Base-by-base conservation (phyloP, 192 early-diverging fungal genomes). In the Coemansia sp. region DNA sequence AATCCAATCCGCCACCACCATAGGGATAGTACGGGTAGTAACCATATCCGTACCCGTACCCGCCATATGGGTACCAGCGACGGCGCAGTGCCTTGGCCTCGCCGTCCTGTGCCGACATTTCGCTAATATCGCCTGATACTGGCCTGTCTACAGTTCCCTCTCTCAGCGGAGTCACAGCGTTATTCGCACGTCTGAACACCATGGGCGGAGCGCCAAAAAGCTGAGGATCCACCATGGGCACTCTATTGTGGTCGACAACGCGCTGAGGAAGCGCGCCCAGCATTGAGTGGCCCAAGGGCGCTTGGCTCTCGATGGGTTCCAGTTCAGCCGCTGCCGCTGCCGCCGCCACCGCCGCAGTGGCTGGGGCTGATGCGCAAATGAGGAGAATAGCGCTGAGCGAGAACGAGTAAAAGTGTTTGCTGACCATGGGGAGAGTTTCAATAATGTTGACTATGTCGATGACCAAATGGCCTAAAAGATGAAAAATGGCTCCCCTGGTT, bases 1-100 rank as follows among this genome's bases (percentile, higher is more conserved):
- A 49, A 17, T 37, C 40, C 22, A 51, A 20, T 7, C 53, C 65
- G n/a, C 25, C 32, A 4, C 47, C 47, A 25, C 64, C 64, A 22
- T 51, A 64, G 24, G 35, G 57, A n/a, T 45, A 60, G 10, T 65
- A 54, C 14, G 59, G 59, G 39, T 69, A 69, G 17, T 60, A 47
- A 3, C 38, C 31, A 14, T 61, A 54, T 37, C 36, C 41, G 32
- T 64, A 62, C 6, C 40, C 51, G 24, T 65, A 56, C 9, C 65
- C 57, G 15, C 64, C 31, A 31, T 61, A 60, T 6, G 60, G 68
- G 31, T 63, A 58, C 60, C 60, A 70, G 49, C 68, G 68, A 1
- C 60, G 60, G 31, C 42, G 20, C 1, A 70, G 53, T 0, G 6
- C 3, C 29, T 63, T 56, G 39, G 20, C 6, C 59, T 19, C 19